These are phyloP conservation scores for Tylopilus plumbeoviolaceoides DNA, from an alignment of 768 basidiomycete species.

Conservation along the genomic window DNA sequence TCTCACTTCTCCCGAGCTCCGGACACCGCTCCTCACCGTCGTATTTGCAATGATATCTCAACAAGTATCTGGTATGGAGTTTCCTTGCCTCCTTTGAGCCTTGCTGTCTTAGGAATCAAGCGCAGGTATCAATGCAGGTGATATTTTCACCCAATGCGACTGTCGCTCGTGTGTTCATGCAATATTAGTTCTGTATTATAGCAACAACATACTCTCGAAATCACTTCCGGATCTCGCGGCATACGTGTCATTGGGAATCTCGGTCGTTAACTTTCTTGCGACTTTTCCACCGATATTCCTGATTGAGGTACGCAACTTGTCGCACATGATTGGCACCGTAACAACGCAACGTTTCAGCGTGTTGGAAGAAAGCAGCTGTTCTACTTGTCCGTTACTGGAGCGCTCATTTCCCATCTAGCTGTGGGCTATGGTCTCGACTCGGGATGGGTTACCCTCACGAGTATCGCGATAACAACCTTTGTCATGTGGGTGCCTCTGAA, in stretches of 20 bases:
- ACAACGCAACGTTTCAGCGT: slow-evolving; percentile 40
- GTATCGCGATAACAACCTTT: slow-evolving; percentile 72
- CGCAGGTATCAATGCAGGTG: slow-evolving; percentile 74
- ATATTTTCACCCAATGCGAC: slow-evolving; percentile 1
- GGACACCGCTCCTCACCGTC: slow-evolving; percentile 60
- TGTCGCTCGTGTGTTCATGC: background rate
- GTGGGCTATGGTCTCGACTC: slow-evolving; percentile 71
- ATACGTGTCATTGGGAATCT: slow-evolving; percentile 80
- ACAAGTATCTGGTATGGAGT: slow-evolving; percentile 63
- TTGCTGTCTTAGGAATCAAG: slow-evolving; percentile 5
- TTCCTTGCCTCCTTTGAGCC: background rate
- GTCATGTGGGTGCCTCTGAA: slow-evolving; percentile 55
- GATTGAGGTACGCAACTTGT: slow-evolving; percentile 56
- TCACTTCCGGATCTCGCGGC: slow-evolving; percentile 76
- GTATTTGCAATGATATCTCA: slow-evolving; percentile 72
- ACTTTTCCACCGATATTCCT: slow-evolving; percentile 82
- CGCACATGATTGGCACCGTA: background rate
- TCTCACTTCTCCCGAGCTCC: slow-evolving; percentile 48
- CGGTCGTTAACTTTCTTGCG: slow-evolving; percentile 72
- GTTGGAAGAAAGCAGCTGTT: slow-evolving; percentile 71
- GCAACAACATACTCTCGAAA: slow-evolving; percentile 79
- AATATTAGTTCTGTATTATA: slow-evolving; percentile 77
- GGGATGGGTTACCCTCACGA: slow-evolving; percentile 57
- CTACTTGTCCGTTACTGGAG: slow-evolving; percentile 61
- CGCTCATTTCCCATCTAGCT: slow-evolving; percentile 57